Base-by-base conservation (phyloP, 305 asterid genomes). In the Solanum hybrid region DNA sequence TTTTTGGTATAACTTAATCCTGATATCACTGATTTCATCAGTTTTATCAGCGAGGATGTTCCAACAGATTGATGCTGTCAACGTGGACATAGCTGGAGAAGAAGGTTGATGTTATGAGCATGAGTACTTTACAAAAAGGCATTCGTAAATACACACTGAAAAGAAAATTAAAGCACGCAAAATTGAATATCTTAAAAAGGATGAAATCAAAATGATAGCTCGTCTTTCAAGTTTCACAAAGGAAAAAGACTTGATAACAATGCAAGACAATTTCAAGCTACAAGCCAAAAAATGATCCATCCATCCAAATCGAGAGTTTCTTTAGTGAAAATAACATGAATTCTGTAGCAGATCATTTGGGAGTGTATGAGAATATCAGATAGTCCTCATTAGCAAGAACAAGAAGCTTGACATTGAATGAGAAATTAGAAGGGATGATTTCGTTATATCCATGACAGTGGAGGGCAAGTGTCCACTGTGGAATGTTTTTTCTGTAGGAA, bases 31-130 rank as follows among this genome's bases (percentile, higher is more conserved):
- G 92, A 93, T 92, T 80, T 97, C 99, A 92, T 97, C 99, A 9
- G 93, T 93, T 94, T 93, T 97, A 90, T 97, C 98, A 37, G 99
- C 99, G 91, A 96, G 91, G 92, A 97, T 94, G 91, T 96, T 97
- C 99, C 99, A 97, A 92, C 99, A 95, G 69, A 97, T 93, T 24
- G 99, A 97, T 87, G 96, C 89, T 24, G 97, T 93, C 94, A 94
- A 87, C 29, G 89, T 92, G 91, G 97, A 90, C 93, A 96, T 92
- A 90, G 96, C 99, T 97, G 97, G 87, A 90, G 91, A 89, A 87
- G 85, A 87, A 85, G 89, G 75, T 77, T 89, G 60, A 88, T 51
- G 11, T 20, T 35, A 27, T 64, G 24, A 75, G 73, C 86, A 36
- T 16, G 51, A 32, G 46, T 31, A 32, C 88, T 56, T 71, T 32